Base-by-base conservation (phyloP, 495 filamentous ascomycete genomes). In the Letharia columbiana region DNA sequence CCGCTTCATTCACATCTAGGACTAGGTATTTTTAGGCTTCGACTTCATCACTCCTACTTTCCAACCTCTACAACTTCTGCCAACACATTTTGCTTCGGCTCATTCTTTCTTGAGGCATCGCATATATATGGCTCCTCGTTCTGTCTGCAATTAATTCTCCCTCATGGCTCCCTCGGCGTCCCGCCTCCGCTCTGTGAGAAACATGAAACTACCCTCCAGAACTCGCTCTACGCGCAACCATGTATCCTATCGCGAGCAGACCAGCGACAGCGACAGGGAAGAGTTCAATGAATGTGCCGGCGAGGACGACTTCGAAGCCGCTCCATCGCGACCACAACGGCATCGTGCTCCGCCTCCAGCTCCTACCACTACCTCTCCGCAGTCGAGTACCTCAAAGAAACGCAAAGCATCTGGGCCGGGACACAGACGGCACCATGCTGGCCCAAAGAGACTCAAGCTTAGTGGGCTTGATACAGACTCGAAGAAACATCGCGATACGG, bases 211-310 rank as follows among this genome's bases (percentile, higher is more conserved):
- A 68, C 44, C 66, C 66, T 49, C 44, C 35, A 39, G 60, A 65
- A n/a, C 76, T 62, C 71, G 72, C 56, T 66, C 75, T 37, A 68
- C 69, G 33, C 72, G 73, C 50, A 73, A 68, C 57, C 75, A 71
- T 12, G 65, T 60, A 23, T 76, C 77, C 20, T 82, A 82, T 69
- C 78, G 79, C 6, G 80, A 82, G 66, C 73, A 76, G n/a, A 77
- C 78, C 3, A 76, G 74, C 5, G 80, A 80, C 66, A 74, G 70
- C 58, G 71, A 71, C 13, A 73, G 71, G 50, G 70, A 71, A 9
- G 66, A 67, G 18, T 33, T 59, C 49, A 31, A 67, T 10, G n/a
- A 54, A 13, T 2, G 6, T 39, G 50, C 6, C 52, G 39, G 54
- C 40, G 56, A 67, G 3, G 15, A 67, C 11, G 57, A 64, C 4